Percentiles rank a stretch among this genome's conserved stretches.
Conservation (phyloP, 768 basidiomycete genomes). For the Trametes elegans region DNA sequence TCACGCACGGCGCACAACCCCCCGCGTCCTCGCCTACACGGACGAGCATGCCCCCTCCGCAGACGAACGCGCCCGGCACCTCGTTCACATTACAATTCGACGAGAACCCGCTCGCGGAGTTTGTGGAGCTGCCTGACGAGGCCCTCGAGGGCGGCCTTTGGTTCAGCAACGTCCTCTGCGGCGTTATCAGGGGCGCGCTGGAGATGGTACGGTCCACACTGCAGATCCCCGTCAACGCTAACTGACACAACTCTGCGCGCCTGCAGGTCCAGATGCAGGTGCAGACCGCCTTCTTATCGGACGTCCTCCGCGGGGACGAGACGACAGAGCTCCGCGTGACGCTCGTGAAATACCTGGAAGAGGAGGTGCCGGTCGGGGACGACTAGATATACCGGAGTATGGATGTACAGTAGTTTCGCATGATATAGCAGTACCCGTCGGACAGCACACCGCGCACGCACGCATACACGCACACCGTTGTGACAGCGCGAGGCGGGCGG, state of each 20-base stretch:
- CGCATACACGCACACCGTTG: background rate
- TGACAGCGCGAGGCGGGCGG: background rate
- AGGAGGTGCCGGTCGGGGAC: conserved; percentile 92
- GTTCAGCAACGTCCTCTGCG: conserved; percentile 96
- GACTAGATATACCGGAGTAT: conserved; percentile 49
- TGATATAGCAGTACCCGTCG: background rate
- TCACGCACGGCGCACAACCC: conserved; percentile 65
- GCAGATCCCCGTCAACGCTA: too few relatives aligned
- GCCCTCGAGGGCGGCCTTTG: conserved; percentile 90
- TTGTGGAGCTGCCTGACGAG: conserved; percentile 95
- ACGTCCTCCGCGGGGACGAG: conserved; percentile 91
- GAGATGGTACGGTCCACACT: conserved; percentile 76
- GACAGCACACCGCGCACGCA: background rate
- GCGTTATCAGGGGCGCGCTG: conserved; percentile 86
- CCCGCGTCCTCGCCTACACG: conserved; percentile 45
- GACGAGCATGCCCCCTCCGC: conserved; percentile 33
- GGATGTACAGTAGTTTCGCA: conserved; percentile 24
- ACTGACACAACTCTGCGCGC: background rate
- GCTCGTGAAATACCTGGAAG: conserved; percentile 89
- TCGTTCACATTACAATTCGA: conserved; percentile 86
- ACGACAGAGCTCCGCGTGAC: conserved; percentile 91
- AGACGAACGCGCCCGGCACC: conserved; percentile 44
- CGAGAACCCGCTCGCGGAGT: conserved; percentile 95
- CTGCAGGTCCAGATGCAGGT: conserved; percentile 93
- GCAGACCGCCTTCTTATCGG: conserved; percentile 83